A percentile compares a stretch with the other conserved stretches of the same genome.
These are phyloP conservation scores for Diplosphaera chodatii DNA, from an alignment of 139 green algal genomes.

Conservation along the genomic window DNA sequence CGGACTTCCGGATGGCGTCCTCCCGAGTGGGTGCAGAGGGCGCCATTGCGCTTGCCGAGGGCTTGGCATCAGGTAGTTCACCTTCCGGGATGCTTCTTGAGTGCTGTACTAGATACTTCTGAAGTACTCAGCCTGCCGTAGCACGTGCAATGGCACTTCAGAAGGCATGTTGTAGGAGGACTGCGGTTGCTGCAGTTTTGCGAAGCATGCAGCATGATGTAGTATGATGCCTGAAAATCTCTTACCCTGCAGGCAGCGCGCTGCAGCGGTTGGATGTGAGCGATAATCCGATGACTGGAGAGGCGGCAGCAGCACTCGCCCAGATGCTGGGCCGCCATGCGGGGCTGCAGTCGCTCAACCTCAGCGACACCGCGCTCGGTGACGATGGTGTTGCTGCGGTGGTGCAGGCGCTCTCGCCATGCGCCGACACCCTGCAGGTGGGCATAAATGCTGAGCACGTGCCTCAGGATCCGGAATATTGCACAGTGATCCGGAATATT, in stretches of 20 bases:
- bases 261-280: conserved; percentile 71
- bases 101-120: no score
- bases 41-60: conserved; percentile 55
- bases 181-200: no score
- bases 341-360: conserved; percentile 51
- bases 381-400: conserved; percentile 62
- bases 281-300: conserved; percentile 80
- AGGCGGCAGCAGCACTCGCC: conserved; percentile 36
- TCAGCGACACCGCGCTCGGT: conserved; percentile 72
- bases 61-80: conserved; percentile 38
- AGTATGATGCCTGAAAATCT: no score
- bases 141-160: no score
- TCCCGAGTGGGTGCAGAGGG: conserved; percentile 69
- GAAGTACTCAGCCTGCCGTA: no score
- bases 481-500: no score
- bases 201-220: no score
- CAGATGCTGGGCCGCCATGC: conserved; percentile 30
- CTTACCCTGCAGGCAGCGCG: conserved; percentile 15
- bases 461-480: no score
- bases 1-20: conserved; percentile 81
- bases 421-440: conserved; percentile 20
- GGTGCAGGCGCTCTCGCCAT: conserved; percentile 30
- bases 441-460: neutral
- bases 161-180: no score
- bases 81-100: no score